phyloP scores from a whole-genome alignment of 768 basidiomycete species.

The Boletus sensibilis region DNA sequence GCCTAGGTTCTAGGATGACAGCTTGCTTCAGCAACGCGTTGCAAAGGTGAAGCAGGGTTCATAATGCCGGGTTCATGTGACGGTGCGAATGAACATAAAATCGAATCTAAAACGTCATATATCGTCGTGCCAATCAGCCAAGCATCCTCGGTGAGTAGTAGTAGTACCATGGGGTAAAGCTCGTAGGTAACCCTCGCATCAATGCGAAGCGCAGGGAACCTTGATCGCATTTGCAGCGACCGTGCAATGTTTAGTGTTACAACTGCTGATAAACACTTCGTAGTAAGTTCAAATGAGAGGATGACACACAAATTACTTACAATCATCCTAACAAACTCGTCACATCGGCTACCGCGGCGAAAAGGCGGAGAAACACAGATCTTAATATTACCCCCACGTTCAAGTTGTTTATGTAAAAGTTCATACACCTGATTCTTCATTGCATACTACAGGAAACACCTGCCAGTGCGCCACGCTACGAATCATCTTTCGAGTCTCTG shows the following conservation, averaged over 20 bases:
- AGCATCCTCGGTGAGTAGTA: background rate
- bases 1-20: background rate
- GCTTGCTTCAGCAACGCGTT: slow-evolving; percentile 6
- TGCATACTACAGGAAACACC: too few species aligned
- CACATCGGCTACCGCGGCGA: background rate
- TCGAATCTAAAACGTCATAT: background rate
- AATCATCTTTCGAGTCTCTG: too few species aligned
- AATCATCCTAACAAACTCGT: background rate
- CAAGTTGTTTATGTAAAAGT: too few species aligned
- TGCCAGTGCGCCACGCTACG: too few species aligned
- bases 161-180: background rate
- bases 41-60: background rate
- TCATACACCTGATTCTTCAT: too few species aligned
- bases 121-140: background rate
- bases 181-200: too few species aligned
- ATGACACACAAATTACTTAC: background rate
- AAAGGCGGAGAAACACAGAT: too few species aligned
- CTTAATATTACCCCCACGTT: too few species aligned
- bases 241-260: background rate
- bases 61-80: background rate
- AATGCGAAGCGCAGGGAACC: background rate
- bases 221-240: background rate
- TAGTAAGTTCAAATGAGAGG: background rate
- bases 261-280: background rate
- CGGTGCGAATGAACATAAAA: background rate